Percentiles rank a stretch among this genome's conserved stretches.
Conservation (phyloP, 2,329 filamentous ascomycete genomes). For the Colletotrichum horii region DNA sequence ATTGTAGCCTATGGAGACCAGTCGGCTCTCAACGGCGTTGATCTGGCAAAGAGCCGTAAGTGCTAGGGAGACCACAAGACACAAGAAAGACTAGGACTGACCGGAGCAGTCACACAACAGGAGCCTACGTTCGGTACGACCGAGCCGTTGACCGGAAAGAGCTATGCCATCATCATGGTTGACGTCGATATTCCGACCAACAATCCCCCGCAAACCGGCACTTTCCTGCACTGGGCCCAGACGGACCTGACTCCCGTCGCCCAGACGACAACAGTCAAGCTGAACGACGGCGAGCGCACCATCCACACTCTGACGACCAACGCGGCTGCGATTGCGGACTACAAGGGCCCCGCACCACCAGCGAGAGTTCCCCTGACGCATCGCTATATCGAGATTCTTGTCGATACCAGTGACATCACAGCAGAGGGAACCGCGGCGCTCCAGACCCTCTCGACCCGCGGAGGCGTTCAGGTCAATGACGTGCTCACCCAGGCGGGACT, state of each 20-base stretch:
- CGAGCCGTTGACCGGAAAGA: constrained; percentile 15
- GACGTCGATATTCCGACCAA: constrained; percentile 50
- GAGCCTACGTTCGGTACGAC: constrained; percentile 15
- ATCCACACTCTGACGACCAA: neutral
- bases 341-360: constrained; percentile 41
- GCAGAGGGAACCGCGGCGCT: constrained; percentile 27
- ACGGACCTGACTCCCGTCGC: constrained; percentile 32
- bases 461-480: constrained; percentile 33
- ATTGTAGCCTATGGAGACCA: constrained; percentile 41
- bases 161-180: constrained; percentile 44
- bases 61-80: neutral
- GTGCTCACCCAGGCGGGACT: constrained; percentile 36
- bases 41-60: constrained; percentile 41
- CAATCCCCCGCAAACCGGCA: constrained; percentile 38
- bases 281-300: neutral
- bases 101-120: neutral
- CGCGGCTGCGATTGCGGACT: constrained; percentile 24
- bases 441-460: constrained; percentile 28
- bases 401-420: constrained; percentile 37
- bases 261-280: neutral
- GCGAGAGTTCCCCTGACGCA: constrained; percentile 40
- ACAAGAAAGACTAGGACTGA: neutral
- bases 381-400: constrained; percentile 40
- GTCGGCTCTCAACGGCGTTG: constrained; percentile 40
- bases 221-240: constrained; percentile 53